Percentiles rank a stretch among this genome's conserved stretches.
Conservation (phyloP, 75 land plant genomes). For the Picea sitchensis region DNA sequence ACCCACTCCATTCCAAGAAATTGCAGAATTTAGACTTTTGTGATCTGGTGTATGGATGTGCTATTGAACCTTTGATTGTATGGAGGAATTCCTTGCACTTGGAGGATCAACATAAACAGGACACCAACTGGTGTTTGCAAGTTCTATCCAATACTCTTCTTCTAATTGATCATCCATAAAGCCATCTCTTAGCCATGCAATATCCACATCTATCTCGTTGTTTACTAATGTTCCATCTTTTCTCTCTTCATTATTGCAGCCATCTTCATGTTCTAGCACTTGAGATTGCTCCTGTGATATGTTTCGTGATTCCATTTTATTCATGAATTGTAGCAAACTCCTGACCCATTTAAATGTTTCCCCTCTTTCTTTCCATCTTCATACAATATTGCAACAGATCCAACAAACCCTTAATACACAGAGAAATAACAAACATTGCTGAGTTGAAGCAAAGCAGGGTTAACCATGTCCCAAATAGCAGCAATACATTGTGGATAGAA, state of each 20-base stretch:
- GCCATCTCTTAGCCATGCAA: conserved; percentile 13
- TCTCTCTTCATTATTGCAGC: background rate
- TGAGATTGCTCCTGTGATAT: background rate
- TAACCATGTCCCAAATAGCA: conserved; percentile 85
- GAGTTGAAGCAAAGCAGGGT: conserved; percentile 81
- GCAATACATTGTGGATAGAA: conserved; percentile 71
- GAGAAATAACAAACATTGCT: conserved; percentile 50
- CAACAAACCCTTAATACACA: conserved; percentile 60
- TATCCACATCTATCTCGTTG: background rate
- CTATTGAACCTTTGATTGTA: conserved; percentile 28
- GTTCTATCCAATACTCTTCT: conserved; percentile 68
- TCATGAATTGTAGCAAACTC: conserved; percentile 55
- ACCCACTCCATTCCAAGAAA: too few species aligned
- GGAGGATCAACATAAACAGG: conserved; percentile 67
- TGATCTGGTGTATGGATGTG: conserved; percentile 34
- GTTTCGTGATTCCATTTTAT: conserved; percentile 32
- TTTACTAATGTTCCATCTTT: background rate
- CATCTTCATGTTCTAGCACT: background rate
- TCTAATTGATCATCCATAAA: conserved; percentile 31
- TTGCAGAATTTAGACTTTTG: too few species aligned
- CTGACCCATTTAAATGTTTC: conserved; percentile 45
- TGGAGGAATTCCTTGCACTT: conserved; percentile 69
- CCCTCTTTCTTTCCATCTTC: conserved; percentile 20
- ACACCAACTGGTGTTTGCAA: conserved; percentile 74
- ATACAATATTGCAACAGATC: conserved; percentile 76